phyloP scores from a whole-genome alignment of 495 filamentous ascomycete species.

The Letharia lupina region DNA sequence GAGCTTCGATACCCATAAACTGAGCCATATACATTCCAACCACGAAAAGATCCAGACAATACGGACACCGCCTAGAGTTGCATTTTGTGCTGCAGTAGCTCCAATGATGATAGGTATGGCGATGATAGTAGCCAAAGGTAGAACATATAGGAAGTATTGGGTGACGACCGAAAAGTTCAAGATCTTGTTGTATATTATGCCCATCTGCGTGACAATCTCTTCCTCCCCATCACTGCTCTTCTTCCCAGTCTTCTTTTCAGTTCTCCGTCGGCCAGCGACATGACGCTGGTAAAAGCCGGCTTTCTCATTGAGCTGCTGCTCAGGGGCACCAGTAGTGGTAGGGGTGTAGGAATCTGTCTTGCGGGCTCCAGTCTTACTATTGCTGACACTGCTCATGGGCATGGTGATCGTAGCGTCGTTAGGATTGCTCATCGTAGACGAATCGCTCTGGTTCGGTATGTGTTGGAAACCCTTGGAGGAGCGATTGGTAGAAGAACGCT shows the following conservation, averaged over 20 bases:
- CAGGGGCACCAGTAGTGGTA: slow-evolving; percentile 22
- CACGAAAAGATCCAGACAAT: slow-evolving; percentile 79
- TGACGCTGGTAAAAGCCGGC: slow-evolving; percentile 33
- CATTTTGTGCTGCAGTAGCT: slow-evolving; percentile 43
- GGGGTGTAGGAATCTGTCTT: slow-evolving; percentile 31
- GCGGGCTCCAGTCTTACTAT: slow-evolving; percentile 36
- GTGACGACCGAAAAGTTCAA: slow-evolving; percentile 78
- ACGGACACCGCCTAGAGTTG: slow-evolving; percentile 54
- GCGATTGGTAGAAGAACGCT: slow-evolving; percentile 20
- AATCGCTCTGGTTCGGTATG: slow-evolving; percentile 29
- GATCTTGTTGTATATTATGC: slow-evolving; percentile 77
- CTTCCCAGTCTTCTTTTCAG: slow-evolving; percentile 36
- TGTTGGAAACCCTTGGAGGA: slow-evolving; percentile 39
- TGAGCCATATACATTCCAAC: slow-evolving; percentile 86
- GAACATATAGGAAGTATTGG: slow-evolving; percentile 81
- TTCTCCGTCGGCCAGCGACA: slow-evolving; percentile 50
- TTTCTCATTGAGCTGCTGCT: slow-evolving; percentile 22
- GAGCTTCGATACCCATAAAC: slow-evolving; percentile 81
- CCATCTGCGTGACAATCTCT: slow-evolving; percentile 65
- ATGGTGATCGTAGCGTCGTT: slow-evolving; percentile 56
- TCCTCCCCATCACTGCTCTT: slow-evolving; percentile 54
- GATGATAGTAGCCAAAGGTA: slow-evolving; percentile 66
- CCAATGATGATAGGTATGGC: slow-evolving; percentile 75
- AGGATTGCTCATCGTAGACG: slow-evolving; percentile 34
- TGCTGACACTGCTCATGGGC: slow-evolving; percentile 39